Percentiles rank a stretch among this genome's conserved stretches.
phyloP scores from a whole-genome alignment of 73 alveolate genomes.

The Tetrahymena thermophila region DNA sequence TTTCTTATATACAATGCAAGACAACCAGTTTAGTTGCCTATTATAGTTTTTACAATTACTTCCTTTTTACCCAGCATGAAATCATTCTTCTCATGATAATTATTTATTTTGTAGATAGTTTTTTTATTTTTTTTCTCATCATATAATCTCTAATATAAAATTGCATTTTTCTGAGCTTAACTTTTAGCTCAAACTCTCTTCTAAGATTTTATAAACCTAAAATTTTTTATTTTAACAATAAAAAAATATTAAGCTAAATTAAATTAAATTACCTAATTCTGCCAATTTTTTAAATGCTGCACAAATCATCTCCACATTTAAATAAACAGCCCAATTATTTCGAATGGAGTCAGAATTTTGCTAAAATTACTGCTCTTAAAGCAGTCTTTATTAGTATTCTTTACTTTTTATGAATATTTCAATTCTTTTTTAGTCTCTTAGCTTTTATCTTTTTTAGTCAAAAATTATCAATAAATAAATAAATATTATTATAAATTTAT shows the following conservation, averaged over 20 bases:
- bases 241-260: background rate
- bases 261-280: background rate
- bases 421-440: background rate
- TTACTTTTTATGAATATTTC: background rate
- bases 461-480: no score
- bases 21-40: background rate
- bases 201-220: background rate
- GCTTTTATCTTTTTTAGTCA: background rate
- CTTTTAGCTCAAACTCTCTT: background rate
- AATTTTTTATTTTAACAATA: background rate
- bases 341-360: background rate
- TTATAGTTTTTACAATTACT: background rate
- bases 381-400: background rate
- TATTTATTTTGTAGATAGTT: background rate
- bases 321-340: background rate
- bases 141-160: background rate
- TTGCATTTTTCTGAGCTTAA: background rate
- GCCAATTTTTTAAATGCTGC: background rate
- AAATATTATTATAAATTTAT: background rate
- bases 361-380: background rate
- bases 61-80: background rate
- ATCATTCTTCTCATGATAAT: background rate
- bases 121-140: background rate
- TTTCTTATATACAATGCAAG: background rate
- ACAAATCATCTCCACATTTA: background rate